Evolutionary conservation across 225 moss, liverwort and hornwort genomes (phyloP).

Genomic region (Physcomitrium patens): DNA sequence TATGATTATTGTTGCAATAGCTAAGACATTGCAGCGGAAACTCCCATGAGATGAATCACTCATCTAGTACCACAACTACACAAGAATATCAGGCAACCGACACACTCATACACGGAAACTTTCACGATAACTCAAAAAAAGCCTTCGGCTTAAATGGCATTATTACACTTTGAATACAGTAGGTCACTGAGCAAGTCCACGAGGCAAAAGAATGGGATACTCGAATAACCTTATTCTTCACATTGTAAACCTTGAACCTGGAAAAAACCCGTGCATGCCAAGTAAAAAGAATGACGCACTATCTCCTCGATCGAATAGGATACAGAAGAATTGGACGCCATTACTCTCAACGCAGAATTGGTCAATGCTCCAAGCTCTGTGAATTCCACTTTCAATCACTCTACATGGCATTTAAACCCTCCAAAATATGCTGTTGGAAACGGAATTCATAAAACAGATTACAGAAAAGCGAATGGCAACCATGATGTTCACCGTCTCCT

Average conservation of each 20-base stretch:
- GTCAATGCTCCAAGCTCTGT: constrained; percentile 21
- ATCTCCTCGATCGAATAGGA: constrained; percentile 37
- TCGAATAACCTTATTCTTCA: constrained; percentile 45
- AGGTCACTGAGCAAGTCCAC: constrained; percentile 27
- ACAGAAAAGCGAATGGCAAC: neutral
- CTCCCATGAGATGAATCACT: too few relatives aligned
- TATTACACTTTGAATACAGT: constrained; percentile 32
- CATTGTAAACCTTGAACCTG: constrained; percentile 6
- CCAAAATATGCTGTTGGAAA: neutral
- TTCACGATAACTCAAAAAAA: constrained; percentile 28
- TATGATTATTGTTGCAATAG: too few relatives aligned
- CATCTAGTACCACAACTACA: neutral
- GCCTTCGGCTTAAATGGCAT: constrained; percentile 41
- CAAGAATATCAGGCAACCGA: neutral
- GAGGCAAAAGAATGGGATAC: constrained; percentile 39
- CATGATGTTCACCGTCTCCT: constrained; percentile 30
- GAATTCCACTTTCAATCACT: constrained; percentile 37
- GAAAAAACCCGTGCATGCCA: constrained; percentile 6
- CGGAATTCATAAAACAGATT: too few relatives aligned
- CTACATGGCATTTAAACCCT: constrained; percentile 10
- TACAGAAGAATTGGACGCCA: constrained; percentile 34
- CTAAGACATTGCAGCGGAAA: too few relatives aligned
- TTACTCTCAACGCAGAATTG: neutral
- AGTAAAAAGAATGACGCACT: constrained; percentile 31
- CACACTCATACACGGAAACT: neutral